Evolutionary conservation across 768 basidiomycete genomes (phyloP), one percentile per base, ranked within the genome.

Genomic region (Pleurotus giganteus): DNA sequence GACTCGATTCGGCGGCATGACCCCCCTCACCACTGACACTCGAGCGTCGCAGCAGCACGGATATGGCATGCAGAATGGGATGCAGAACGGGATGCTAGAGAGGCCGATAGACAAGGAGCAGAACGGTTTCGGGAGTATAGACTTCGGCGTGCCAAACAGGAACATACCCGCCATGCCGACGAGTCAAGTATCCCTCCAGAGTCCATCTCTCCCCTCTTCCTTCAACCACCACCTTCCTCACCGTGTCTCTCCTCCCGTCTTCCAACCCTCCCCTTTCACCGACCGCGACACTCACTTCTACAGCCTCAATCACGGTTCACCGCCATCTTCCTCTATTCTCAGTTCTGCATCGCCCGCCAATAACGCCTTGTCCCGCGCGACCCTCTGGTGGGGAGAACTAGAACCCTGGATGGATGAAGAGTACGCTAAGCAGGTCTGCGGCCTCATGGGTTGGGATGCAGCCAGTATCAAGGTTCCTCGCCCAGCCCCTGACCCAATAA

Each of bases 401-500:
- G 94, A 96, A 70, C 85, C 88, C 61, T 96, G 94, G 94, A 95
- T 96, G 94, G 92, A 95, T 73, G 91, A 94, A 81, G 88, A 91
- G 68, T 96, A 94, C 76, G 89, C 86, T 41, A 88, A 89, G 70
- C 89, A 92, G 67, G 90, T 94, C 64, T 91, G 91, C 71, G 73
- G 69, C 42, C 74, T 93, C 65, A 91, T 94, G 89, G 84, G 87
- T 55, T 95, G 94, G 93, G 89, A 91, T 56, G 81, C 85, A 13
- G 76, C 84, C 65, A 79, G 68, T 66, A 83, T 91, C 72, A 85
- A 85, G 69, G 83, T 92, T 31, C 89, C 90, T 13, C 82, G 73
- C 56, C 79, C 83, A 15, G 67, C 78, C 39, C 78, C 80, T 21
- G 86, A 86, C 61, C 74, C 80, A 27, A 62, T 76, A 55, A 74